Conservation (phyloP, 2,329 filamentous ascomycete species). For the Mycosphaerella sp. region DNA sequence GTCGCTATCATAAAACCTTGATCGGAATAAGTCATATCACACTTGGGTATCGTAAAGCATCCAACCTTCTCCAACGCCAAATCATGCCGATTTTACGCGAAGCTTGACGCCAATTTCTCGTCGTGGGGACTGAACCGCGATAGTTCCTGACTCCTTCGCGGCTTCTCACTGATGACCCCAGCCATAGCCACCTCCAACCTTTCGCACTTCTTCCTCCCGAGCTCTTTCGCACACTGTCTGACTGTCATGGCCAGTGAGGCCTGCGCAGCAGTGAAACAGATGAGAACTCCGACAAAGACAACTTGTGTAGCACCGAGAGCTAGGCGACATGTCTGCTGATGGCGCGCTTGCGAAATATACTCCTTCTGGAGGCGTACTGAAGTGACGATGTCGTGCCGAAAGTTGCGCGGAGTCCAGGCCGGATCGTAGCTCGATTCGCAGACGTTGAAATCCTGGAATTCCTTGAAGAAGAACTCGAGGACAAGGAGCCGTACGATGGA, state of each 20-base stretch:
- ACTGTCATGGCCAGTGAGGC: slow-evolving; percentile 20
- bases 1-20: slow-evolving; percentile 13
- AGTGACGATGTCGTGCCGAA: slow-evolving; percentile 21
- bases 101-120: slow-evolving; percentile 11
- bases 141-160: slow-evolving; percentile 11
- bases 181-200: background rate
- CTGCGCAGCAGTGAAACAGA: slow-evolving; percentile 18
- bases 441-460: slow-evolving; percentile 23
- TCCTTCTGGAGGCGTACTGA: slow-evolving; percentile 22
- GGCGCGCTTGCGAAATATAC: slow-evolving; percentile 14
- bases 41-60: slow-evolving; percentile 12
- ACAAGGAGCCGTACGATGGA: slow-evolving; percentile 22
- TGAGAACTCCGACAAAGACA: slow-evolving; percentile 14
- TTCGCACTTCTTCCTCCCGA: slow-evolving; percentile 6
- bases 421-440: slow-evolving; percentile 20
- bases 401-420: slow-evolving; percentile 18
- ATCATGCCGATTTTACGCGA: slow-evolving; percentile 3
- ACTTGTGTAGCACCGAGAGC: slow-evolving; percentile 21
- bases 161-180: slow-evolving; percentile 1
- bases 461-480: slow-evolving; percentile 23
- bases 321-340: slow-evolving; percentile 18
- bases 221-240: slow-evolving; percentile 16
- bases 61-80: background rate
- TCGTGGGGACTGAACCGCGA: background rate
- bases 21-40: slow-evolving; percentile 1